Percentiles rank a stretch among this genome's conserved stretches.
These are phyloP conservation scores for Aspergillus sp. DNA, from an alignment of 2,329 filamentous ascomycete species.

Conservation along the genomic window DNA sequence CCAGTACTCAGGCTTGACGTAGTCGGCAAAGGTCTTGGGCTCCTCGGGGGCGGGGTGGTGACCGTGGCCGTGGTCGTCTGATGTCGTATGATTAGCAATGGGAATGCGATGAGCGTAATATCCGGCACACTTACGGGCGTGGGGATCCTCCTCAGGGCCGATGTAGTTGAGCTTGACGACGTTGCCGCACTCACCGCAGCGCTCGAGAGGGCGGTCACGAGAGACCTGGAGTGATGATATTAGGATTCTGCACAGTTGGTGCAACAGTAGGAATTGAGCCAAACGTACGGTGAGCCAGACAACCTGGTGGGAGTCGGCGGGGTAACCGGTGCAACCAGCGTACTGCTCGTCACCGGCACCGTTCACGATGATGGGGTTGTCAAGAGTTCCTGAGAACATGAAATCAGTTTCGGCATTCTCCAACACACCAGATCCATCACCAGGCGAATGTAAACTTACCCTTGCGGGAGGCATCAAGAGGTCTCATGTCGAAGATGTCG, in stretches of 20 bases:
- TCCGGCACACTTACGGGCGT: conserved; percentile 48
- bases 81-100: conserved; percentile 13
- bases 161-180: conserved; percentile 98
- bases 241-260: neutral
- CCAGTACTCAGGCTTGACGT: conserved; percentile 90
- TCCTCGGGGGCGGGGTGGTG: conserved; percentile 62
- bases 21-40: conserved; percentile 96
- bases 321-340: conserved; percentile 90
- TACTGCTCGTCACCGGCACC: conserved; percentile 96
- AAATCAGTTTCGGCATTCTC: neutral
- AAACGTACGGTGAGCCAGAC: conserved; percentile 79
- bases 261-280: neutral
- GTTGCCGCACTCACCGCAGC: conserved; percentile 94
- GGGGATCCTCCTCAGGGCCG: conserved; percentile 72
- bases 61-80: conserved; percentile 41
- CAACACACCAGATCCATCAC: neutral
- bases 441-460: conserved; percentile 52
- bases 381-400: conserved; percentile 65
- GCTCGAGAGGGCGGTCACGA: conserved; percentile 85
- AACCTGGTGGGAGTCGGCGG: conserved; percentile 86
- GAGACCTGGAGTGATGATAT: conserved; percentile 58
- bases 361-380: conserved; percentile 86
- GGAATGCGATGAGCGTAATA: neutral
- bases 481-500: conserved; percentile 97
- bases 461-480: conserved; percentile 83